Conservation (phyloP, 257 asterid genomes). For the Avicennia marina region DNA sequence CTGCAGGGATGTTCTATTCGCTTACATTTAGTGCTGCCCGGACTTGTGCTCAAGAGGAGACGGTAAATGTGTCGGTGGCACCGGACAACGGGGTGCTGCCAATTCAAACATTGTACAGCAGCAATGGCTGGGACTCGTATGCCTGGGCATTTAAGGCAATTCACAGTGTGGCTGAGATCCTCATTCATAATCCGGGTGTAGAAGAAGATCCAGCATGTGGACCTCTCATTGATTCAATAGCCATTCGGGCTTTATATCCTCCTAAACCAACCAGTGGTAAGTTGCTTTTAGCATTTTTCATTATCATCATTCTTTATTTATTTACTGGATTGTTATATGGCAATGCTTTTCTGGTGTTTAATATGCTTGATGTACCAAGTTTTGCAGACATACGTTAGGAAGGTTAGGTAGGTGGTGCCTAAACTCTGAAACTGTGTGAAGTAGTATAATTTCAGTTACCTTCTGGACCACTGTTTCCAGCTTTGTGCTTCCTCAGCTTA, state of each 20-base stretch:
- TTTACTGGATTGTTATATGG: too few relatives aligned
- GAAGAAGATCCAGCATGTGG: conserved; percentile 98
- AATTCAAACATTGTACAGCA: conserved; percentile 78
- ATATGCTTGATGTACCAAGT: too few relatives aligned
- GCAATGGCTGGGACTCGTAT: conserved; percentile 93
- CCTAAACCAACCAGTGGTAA: conserved; percentile 72
- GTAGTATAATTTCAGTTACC: too few relatives aligned
- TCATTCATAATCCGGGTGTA: conserved; percentile 82
- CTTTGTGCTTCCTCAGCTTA: too few relatives aligned
- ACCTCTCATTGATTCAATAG: conserved; percentile 79
- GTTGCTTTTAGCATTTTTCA: conserved; percentile 7
- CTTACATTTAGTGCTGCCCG: conserved; percentile 88
- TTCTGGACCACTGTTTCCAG: too few relatives aligned
- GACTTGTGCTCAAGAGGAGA: conserved; percentile 92
- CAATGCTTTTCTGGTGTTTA: too few relatives aligned
- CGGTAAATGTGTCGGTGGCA: conserved; percentile 62
- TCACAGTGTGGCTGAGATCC: conserved; percentile 35
- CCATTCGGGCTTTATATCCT: conserved; percentile 71
- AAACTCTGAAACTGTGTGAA: too few relatives aligned
- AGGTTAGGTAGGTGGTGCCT: too few relatives aligned
- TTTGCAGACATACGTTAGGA: too few relatives aligned
- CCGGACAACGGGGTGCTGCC: conserved; percentile 81
- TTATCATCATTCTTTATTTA: too few relatives aligned
- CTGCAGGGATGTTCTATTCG: conserved; percentile 72
- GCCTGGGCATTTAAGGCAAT: conserved; percentile 78